These are phyloP conservation scores for Coemansia sp. DNA, from an alignment of 192 early-diverging fungal species.

Conservation along the genomic window DNA sequence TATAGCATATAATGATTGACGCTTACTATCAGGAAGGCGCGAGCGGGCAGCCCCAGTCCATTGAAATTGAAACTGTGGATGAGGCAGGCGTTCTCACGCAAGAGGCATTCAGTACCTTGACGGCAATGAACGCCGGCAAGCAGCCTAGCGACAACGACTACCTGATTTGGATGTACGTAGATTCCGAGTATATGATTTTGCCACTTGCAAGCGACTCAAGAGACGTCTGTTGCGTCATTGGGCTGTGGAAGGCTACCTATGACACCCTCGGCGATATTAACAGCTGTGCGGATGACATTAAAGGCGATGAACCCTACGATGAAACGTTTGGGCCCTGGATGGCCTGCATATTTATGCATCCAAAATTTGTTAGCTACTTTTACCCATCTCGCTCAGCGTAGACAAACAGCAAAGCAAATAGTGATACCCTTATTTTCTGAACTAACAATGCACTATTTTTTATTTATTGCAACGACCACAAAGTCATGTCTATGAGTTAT, in stretches of 20 bases:
- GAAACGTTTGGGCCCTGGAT: background rate
- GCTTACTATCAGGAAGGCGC: background rate
- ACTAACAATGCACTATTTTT: background rate
- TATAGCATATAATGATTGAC: background rate
- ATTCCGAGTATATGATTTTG: background rate
- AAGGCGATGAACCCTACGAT: background rate
- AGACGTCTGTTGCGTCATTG: background rate
- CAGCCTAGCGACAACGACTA: background rate
- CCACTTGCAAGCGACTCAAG: background rate
- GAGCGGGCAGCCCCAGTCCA: background rate
- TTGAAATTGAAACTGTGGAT: background rate
- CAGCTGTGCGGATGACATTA: background rate
- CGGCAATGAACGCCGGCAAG: background rate
- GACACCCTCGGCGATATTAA: background rate
- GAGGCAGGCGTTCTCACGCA: background rate
- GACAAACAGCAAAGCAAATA: too few relatives aligned
- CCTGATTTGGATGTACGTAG: background rate
- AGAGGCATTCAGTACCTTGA: background rate
- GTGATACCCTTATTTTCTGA: too few relatives aligned
- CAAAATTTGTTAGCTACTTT: background rate
- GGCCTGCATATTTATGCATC: background rate
- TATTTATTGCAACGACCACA: background rate
- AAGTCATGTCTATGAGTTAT: background rate
- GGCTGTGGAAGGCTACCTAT: background rate
- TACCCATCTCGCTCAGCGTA: background rate